A percentile compares a stretch with the other conserved stretches of the same genome.
These are phyloP conservation scores for Mycena kentingensis DNA, from an alignment of 768 basidiomycete species.

Conservation along the genomic window DNA sequence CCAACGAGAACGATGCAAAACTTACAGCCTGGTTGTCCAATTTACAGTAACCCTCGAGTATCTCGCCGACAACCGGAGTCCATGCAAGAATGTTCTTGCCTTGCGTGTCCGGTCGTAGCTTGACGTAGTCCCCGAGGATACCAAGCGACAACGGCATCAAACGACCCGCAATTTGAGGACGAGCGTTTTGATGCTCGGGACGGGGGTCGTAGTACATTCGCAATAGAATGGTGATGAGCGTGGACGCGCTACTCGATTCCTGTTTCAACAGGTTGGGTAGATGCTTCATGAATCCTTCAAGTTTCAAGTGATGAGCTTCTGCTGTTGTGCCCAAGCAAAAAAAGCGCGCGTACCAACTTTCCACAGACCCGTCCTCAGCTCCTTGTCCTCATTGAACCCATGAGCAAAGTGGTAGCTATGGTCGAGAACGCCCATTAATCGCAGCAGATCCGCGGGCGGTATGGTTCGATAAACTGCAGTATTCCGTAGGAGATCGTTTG, in stretches of 20 bases:
- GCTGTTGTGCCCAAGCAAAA: too few relatives aligned
- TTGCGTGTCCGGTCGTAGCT: conserved; percentile 86
- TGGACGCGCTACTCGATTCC: conserved; percentile 95
- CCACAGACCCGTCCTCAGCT: conserved; percentile 94
- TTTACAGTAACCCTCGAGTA: conserved; percentile 83
- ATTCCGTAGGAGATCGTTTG: conserved; percentile 92
- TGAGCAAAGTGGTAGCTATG: conserved; percentile 98
- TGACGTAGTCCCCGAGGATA: conserved; percentile 88
- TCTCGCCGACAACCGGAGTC: conserved; percentile 98
- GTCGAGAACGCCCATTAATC: conserved; percentile 93
- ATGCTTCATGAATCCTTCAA: conserved; percentile 97
- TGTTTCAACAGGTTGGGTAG: conserved; percentile 96
- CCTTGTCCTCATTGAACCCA: conserved; percentile 97
- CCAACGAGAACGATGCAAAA: conserved; percentile 15
- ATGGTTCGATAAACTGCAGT: conserved; percentile 90
- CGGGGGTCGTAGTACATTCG: conserved; percentile 93
- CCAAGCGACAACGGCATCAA: conserved; percentile 81
- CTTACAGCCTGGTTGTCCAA: conserved; percentile 92
- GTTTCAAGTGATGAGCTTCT: not conserved
- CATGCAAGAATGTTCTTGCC: conserved; percentile 94
- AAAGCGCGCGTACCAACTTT: conserved; percentile 84
- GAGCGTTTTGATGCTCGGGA: conserved; percentile 82
- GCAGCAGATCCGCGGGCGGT: conserved; percentile 89
- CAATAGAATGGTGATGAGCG: conserved; percentile 86
- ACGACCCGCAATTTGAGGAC: conserved; percentile 76